Evolutionary conservation across 1,139 yeast genomes (phyloP), one percentile per base, ranked within the genome.

Genomic region (Debaryomyces udenii): DNA sequence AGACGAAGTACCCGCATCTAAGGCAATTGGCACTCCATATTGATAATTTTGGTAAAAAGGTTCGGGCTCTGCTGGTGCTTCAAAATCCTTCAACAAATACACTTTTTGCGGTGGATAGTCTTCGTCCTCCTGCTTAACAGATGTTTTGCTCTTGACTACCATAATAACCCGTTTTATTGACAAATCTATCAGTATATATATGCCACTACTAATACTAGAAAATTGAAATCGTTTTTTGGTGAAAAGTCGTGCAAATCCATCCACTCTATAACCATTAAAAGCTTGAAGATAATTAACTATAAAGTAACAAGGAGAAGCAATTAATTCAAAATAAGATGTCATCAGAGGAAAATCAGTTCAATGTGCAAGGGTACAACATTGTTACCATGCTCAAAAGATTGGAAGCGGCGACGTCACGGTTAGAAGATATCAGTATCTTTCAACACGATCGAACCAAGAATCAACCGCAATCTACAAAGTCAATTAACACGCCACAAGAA

Each of bases 351-450:
- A 69, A 63, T 47, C 78, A 74, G 56, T 77, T 79, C 59, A 79
- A 80, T 52, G 79, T 83, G 33, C 93, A 85, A 55, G 93, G 94
- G 16, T 86, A 84, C 68, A 88, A 86, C 60, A 75, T 88, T 47
- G 87, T 86, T 35, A 88, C 94, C 44, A 76, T 88, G 43, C 78
- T 88, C 66, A 88, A 88, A 57, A 69, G 96, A 50, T 77, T 90
- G 55, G 97, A 90, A 64, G 93, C 96, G 13, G 97, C 97, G 30
- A 89, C 97, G 10, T 85, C 96, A 10, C 80, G 97, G 39, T 79
- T 90, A 55, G 97, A 90, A 57, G 96, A 90, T 62, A 81, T 90
- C 42, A 86, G 96, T 17, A 78, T 86, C 43, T 83, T 78, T 59
- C 96, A 87, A 59, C 87, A 84, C 48, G 83, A 78, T 37, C 57